Evolutionary conservation across 2,329 filamentous ascomycete species (phyloP).

Genomic region (Talaromyces islandicus): DNA sequence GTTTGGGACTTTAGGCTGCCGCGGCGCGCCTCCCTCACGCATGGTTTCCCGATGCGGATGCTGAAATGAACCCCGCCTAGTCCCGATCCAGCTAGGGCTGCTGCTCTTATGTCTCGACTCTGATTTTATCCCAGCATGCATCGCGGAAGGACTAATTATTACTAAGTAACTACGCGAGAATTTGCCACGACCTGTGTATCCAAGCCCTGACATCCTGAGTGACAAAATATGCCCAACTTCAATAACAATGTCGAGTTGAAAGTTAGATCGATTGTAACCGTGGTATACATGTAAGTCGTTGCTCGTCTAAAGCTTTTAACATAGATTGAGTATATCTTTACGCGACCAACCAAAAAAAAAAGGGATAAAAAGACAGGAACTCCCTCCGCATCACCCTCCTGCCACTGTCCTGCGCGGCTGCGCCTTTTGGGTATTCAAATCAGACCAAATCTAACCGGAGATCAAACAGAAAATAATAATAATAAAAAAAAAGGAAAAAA

Average conservation of each 20-base stretch:
- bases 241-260: too few species aligned
- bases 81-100: background rate
- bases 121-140: too few species aligned
- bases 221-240: too few species aligned
- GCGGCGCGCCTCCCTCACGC: background rate
- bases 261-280: too few species aligned
- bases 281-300: background rate
- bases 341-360: background rate
- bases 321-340: background rate
- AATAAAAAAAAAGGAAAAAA: background rate
- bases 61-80: background rate
- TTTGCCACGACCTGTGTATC: too few species aligned
- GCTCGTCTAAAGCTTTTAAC: background rate
- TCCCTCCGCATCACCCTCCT: background rate
- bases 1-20: background rate
- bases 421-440: background rate
- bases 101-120: too few species aligned
- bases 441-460: slow-evolving; percentile 1
- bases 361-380: background rate
- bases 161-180: too few species aligned
- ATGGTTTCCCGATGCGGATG: background rate
- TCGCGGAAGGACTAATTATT: too few species aligned
- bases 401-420: background rate
- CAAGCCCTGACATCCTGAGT: too few species aligned
- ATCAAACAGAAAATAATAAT: background rate